Evolutionary conservation across 1,139 yeast species (phyloP), one percentile per base, ranked within the genome.

Genomic region (Yamadazyma jaroonii): DNA sequence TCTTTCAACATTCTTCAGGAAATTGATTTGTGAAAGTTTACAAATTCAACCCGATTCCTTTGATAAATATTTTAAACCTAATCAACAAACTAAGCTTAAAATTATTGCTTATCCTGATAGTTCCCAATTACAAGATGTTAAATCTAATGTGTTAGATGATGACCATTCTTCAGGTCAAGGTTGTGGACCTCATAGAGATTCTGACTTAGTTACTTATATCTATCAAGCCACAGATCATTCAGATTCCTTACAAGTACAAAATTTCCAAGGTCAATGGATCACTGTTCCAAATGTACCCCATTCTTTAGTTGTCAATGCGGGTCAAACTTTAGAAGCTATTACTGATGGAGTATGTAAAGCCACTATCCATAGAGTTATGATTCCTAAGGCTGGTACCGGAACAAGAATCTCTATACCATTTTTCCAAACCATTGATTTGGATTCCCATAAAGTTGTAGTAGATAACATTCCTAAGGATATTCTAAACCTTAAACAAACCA

Each of bases 161-260:
- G 62, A 66, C 10, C 72, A 73, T 30, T 46, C 63, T n/a, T 64
- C 73, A 6, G 61, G 62, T 20, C 87, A 81, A 53, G 86, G 88
- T 2, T 81, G 77, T 25, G 88, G 89, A 1, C 84, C 85, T 2
- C 88, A 82, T 52, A 72, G 85, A 46, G 88, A 81, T 49, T 75
- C 81, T n/a, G 85, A 80, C 42, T 65, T 81, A 47, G 51, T 81
- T 32, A 80, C 86, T 0, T 77, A 71, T 49, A 79, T 81, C 11
- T 75, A 67, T 47, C 87, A 81, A 51, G 86, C 74, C 2, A 67
- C 78, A 0, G 61, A 66, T 32, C 74, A 73, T 39, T 36, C 48
- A 6, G 48, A 60, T 36, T 79, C 84, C 1, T 62, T 82, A 15
- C 84, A 82, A 49, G 86, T 81, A 3, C 77, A 80, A 46, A 78